Percentiles rank a stretch among this genome's conserved stretches.
Conservation (phyloP, 176 grass and related monocot genomes). For the Tuctoria greenei region DNA sequence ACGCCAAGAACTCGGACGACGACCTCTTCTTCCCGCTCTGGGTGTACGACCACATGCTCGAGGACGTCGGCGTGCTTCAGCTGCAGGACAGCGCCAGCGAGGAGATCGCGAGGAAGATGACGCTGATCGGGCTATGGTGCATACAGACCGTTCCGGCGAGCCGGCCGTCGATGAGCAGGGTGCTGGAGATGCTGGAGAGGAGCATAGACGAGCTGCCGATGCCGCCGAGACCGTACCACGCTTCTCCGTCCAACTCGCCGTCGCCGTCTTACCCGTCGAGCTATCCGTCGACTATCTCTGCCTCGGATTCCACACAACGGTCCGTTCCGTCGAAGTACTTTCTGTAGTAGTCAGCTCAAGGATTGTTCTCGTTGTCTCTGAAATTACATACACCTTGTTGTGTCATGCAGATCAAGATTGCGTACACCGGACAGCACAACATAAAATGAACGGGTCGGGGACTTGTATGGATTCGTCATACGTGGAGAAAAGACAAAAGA, state of each 20-base stretch:
- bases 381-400: not conserved
- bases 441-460: not conserved
- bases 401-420: slow-evolving; percentile 30
- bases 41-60: slow-evolving; percentile 57
- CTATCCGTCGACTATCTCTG: slow-evolving; percentile 24
- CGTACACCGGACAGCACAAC: slow-evolving; percentile 29
- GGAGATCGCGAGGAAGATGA: slow-evolving; percentile 58
- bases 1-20: not conserved
- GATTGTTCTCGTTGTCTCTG: not conserved
- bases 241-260: slow-evolving; percentile 29
- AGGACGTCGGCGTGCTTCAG: not conserved
- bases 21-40: slow-evolving; percentile 67
- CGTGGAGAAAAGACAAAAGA: not conserved
- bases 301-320: slow-evolving; percentile 37
- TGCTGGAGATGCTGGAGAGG: slow-evolving; percentile 74
- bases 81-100: not conserved
- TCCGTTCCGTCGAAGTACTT: not conserved
- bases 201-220: slow-evolving; percentile 42
- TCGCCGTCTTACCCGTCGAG: slow-evolving; percentile 28
- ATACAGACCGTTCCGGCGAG: slow-evolving; percentile 52
- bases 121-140: slow-evolving; percentile 66
- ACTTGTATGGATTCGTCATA: too few species aligned
- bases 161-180: slow-evolving; percentile 70
- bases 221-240: slow-evolving; percentile 54
- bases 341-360: not conserved